These are phyloP conservation scores for Colletotrichum acutatum DNA, from an alignment of 2,329 filamentous ascomycete genomes.

Conservation along the genomic window DNA sequence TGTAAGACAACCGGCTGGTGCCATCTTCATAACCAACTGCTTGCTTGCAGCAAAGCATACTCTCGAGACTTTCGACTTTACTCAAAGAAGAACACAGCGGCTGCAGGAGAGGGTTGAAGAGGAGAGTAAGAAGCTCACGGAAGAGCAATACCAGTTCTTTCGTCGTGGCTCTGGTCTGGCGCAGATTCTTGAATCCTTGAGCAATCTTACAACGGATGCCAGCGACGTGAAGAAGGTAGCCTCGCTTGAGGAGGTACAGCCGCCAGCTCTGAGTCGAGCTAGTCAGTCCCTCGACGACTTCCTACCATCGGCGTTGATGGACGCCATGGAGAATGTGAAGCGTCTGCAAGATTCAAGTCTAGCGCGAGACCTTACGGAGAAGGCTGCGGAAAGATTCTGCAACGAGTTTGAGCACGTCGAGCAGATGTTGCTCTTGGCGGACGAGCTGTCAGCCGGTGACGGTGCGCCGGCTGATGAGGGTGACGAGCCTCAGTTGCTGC, in stretches of 20 bases:
- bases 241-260: slow-evolving; percentile 61
- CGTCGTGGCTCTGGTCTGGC: slow-evolving; percentile 79
- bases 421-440: slow-evolving; percentile 57
- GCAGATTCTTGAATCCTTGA: slow-evolving; percentile 69
- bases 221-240: slow-evolving; percentile 58
- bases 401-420: slow-evolving; percentile 79
- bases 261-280: slow-evolving; percentile 69
- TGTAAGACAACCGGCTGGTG: slow-evolving; percentile 67
- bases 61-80: slow-evolving; percentile 73
- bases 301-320: slow-evolving; percentile 90
- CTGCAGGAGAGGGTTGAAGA: slow-evolving; percentile 67
- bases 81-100: slow-evolving; percentile 62
- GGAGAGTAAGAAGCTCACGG: slow-evolving; percentile 67
- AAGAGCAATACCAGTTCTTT: slow-evolving; percentile 79
- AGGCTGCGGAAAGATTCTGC: slow-evolving; percentile 86
- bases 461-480: slow-evolving; percentile 37
- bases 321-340: slow-evolving; percentile 85
- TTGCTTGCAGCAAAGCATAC: slow-evolving; percentile 66
- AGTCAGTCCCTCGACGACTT: slow-evolving; percentile 89
- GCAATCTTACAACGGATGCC: slow-evolving; percentile 44
- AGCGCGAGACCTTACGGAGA: slow-evolving; percentile 81
- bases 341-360: slow-evolving; percentile 77
- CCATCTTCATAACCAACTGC: slow-evolving; percentile 82
- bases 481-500: slow-evolving; percentile 46
- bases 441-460: slow-evolving; percentile 47